phyloP scores from a whole-genome alignment of 169 alveolate species.

The Eimeria necatrix region DNA sequence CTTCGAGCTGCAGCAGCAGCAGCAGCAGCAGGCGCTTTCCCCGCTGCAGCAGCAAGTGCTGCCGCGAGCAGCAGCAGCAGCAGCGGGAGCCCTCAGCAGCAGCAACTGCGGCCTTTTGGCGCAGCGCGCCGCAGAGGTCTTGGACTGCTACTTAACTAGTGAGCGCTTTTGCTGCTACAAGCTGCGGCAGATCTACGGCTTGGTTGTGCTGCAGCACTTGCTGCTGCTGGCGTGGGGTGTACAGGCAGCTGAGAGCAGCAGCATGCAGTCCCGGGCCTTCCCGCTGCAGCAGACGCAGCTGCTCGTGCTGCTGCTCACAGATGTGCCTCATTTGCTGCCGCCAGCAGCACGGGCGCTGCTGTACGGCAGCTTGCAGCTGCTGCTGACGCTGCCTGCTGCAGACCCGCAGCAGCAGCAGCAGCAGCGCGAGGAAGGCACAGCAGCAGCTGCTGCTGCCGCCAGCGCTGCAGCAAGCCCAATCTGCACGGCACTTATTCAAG shows the following conservation, averaged over 20 bases:
- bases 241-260: constrained; percentile 57
- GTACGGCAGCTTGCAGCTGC: constrained; percentile 48
- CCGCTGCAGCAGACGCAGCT: constrained; percentile 66
- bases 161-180: constrained; percentile 17
- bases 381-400: constrained; percentile 67
- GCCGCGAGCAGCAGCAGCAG: constrained; percentile 52
- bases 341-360: constrained; percentile 71
- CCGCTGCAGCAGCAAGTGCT: constrained; percentile 22
- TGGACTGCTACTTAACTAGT: constrained; percentile 26
- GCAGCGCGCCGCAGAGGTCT: constrained; percentile 44
- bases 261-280: constrained; percentile 55
- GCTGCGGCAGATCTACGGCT: constrained; percentile 56
- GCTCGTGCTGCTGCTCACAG: constrained; percentile 24
- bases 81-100: constrained; percentile 34
- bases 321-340: constrained; percentile 4
- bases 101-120: constrained; percentile 23
- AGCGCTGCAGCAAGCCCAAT: constrained; percentile 60
- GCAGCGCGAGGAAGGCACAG: neutral
- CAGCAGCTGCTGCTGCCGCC: constrained; percentile 36
- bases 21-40: neutral
- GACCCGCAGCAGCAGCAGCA: constrained; percentile 43
- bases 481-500: constrained; percentile 42
- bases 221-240: constrained; percentile 75
- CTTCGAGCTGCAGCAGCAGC: constrained; percentile 76
- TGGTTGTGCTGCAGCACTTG: constrained; percentile 63